Evolutionary conservation across 2,329 filamentous ascomycete species (phyloP).

Genomic region (Xylaria sp.): DNA sequence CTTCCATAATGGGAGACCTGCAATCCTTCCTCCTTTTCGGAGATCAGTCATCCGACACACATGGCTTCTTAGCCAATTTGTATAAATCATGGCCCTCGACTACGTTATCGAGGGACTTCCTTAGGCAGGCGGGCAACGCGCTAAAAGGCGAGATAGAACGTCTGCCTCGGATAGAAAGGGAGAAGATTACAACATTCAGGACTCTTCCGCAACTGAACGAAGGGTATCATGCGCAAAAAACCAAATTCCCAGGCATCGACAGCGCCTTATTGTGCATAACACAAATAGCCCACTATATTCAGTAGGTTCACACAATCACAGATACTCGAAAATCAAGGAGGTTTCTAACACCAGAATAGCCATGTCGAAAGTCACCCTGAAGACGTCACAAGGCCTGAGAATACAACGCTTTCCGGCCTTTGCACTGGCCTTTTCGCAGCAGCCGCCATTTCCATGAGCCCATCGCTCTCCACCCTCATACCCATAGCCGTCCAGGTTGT

Average conservation of each 20-base stretch:
- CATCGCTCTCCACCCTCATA: slow-evolving; percentile 69
- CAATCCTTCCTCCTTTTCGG: slow-evolving; percentile 72
- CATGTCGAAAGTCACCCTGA: slow-evolving; percentile 64
- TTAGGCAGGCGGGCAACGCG: slow-evolving; percentile 66
- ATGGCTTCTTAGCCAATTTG: slow-evolving; percentile 68
- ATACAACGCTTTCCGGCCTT: slow-evolving; percentile 69
- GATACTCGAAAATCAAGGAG: not conserved
- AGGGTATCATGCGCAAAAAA: slow-evolving; percentile 65
- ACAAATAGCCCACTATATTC: slow-evolving; percentile 75
- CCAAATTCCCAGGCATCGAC: slow-evolving; percentile 71
- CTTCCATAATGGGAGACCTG: slow-evolving; percentile 57
- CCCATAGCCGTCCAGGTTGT: slow-evolving; percentile 71
- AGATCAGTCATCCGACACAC: slow-evolving; percentile 76
- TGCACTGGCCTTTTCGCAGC: slow-evolving; percentile 78
- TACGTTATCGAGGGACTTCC: slow-evolving; percentile 68
- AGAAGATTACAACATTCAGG: slow-evolving; percentile 69
- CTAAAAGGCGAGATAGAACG: slow-evolving; percentile 68
- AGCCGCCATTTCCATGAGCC: slow-evolving; percentile 71
- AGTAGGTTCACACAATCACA: slow-evolving; percentile 58
- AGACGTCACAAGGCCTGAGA: slow-evolving; percentile 59
- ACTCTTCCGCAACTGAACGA: slow-evolving; percentile 73
- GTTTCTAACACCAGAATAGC: slow-evolving; percentile 52
- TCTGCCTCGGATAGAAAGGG: slow-evolving; percentile 66
- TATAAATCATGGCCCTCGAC: slow-evolving; percentile 58
- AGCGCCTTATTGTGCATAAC: slow-evolving; percentile 71